Evolutionary conservation across 2,329 filamentous ascomycete species (phyloP).

Genomic region (Chaetomium strumarium): DNA sequence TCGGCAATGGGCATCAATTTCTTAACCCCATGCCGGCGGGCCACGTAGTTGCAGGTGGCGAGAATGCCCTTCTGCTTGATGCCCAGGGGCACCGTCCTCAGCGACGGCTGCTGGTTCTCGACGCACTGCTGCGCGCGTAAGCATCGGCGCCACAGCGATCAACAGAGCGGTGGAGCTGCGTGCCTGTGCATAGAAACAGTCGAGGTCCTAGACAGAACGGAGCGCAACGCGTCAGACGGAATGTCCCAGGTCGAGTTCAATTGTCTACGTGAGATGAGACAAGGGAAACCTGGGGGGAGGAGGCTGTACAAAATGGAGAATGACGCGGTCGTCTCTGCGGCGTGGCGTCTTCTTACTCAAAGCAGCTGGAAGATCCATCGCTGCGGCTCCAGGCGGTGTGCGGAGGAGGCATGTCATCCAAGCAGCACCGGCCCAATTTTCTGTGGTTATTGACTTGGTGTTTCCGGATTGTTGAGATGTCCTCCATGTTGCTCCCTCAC

Average conservation of each 20-base stretch:
- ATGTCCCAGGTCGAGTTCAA: not conserved
- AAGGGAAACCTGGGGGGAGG: not conserved
- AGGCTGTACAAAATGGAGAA: constrained; percentile 68
- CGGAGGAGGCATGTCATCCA: constrained; percentile 1
- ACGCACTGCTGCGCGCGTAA: constrained; percentile 36
- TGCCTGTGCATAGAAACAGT: constrained; percentile 88
- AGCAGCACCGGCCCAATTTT: constrained; percentile 4
- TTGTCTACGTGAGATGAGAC: not conserved
- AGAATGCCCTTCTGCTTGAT: constrained; percentile 91
- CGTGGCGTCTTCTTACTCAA: constrained; percentile 26
- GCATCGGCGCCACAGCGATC: not conserved
- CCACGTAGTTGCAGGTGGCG: constrained; percentile 91
- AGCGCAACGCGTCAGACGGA: constrained; percentile 11
- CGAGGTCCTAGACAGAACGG: constrained; percentile 54
- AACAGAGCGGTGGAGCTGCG: not conserved
- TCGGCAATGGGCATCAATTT: constrained; percentile 85
- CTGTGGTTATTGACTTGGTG: constrained; percentile 12
- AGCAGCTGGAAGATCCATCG: not conserved
- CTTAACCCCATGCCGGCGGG: constrained; percentile 62
- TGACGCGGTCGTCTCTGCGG: constrained; percentile 59
- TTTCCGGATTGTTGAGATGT: too few relatives aligned
- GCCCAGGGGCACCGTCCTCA: constrained; percentile 70
- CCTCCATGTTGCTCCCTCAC: not conserved
- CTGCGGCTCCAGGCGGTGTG: not conserved
- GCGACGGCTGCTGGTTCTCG: constrained; percentile 68